Conservation (phyloP, 257 asterid genomes). For the Lycium ferocissimum region DNA sequence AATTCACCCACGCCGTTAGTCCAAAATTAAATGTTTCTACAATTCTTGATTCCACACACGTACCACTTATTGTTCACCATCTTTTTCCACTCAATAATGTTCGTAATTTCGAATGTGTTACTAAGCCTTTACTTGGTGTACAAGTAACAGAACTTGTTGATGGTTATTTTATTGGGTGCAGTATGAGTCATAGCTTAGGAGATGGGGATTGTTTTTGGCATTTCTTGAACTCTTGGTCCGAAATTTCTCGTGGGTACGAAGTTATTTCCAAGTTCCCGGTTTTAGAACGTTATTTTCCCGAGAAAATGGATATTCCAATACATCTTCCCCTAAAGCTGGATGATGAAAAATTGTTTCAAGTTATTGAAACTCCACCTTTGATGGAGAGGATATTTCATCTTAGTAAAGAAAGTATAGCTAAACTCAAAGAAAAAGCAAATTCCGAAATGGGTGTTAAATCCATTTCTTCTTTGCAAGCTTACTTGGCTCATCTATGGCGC, state of each 20-base stretch:
- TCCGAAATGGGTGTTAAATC: slow-evolving; percentile 31
- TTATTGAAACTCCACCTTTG: not conserved
- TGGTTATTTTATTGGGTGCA: slow-evolving; percentile 48
- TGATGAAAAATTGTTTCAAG: not conserved
- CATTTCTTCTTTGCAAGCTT: slow-evolving; percentile 56
- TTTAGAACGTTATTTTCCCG: slow-evolving; percentile 42
- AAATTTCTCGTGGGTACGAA: slow-evolving; percentile 42
- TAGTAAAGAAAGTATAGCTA: slow-evolving; percentile 36
- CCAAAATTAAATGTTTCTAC: slow-evolving; percentile 26
- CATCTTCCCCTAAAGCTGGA: slow-evolving; percentile 34
- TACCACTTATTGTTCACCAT: slow-evolving; percentile 36
- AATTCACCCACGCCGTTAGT: slow-evolving; percentile 35
- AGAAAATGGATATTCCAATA: not conserved
- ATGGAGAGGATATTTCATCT: slow-evolving; percentile 44
- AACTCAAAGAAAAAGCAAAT: slow-evolving; percentile 49
- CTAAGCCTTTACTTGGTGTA: slow-evolving; percentile 46
- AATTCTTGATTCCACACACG: slow-evolving; percentile 28
- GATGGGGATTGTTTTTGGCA: slow-evolving; percentile 59
- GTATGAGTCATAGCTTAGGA: slow-evolving; percentile 42
- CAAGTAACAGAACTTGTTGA: slow-evolving; percentile 50
- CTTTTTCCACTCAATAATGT: slow-evolving; percentile 41
- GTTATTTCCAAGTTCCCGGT: slow-evolving; percentile 35
- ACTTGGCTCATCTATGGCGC: slow-evolving; percentile 56
- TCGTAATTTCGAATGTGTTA: slow-evolving; percentile 36
- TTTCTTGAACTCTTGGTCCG: slow-evolving; percentile 58